Evolutionary conservation across 1,284 basidiomycete genomes (phyloP), one percentile per base, ranked within the genome.

Genomic region (Mycena citricolor): DNA sequence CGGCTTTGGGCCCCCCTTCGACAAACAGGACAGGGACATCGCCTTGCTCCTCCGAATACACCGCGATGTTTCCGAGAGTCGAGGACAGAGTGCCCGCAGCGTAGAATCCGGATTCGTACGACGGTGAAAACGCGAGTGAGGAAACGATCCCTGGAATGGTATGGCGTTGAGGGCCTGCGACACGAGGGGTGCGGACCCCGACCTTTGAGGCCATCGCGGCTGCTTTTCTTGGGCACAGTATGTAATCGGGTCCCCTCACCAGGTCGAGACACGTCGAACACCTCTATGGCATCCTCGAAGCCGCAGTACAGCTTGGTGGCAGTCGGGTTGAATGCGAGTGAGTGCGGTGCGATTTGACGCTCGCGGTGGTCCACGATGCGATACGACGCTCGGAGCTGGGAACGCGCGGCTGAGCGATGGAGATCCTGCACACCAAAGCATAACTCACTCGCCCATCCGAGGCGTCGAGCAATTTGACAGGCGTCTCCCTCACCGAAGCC

Each of bases 321-420:
- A 10, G 76, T 65, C 0, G 73, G 60, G 54, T 90, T 89, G 65
- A 95, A 95, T 0, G 84, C 74, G 47, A 97, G 68, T 55, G 80
- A 79, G 47, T 92, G 86, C 0, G 94, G 91, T 0, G 90, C 90
- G 35, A 95, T 71, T 48, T 90, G 81, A 24, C 92, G 78, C 64
- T 97, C 94, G 13, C 86, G 73, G 56, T 97, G 93, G 61, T 97
- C 92, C 13, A 97, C 76, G 29, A 97, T 94, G 29, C 74, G 77
- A 61, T 97, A 97, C 1, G 89, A 91, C 0, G 92, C 93, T n/a
- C 93, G 77, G 11, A 89, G 72, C 90, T 93, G 46, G 51, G 39
- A 45, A 24, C 25, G 32, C 29, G 30, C 37, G 11, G 23, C 16
- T 39, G 16, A 36, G 38, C n/a, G 19, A 3, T 5, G 20, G 39